Conservation (phyloP, 257 asterid genomes). For the Jacaranda mimosifolia region DNA sequence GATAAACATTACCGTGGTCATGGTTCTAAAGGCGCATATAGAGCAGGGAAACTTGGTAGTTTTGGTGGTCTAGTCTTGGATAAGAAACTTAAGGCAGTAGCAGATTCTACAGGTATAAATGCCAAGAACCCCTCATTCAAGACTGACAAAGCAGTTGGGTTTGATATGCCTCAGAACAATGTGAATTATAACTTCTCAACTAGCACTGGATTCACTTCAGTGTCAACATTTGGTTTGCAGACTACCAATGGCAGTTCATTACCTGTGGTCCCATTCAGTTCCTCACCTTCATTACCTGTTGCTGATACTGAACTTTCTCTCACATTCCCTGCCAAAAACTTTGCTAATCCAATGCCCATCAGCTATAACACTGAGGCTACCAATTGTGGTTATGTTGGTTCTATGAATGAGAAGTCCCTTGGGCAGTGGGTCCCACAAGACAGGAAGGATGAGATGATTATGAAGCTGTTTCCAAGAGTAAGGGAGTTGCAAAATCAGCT, state of each 20-base stretch:
- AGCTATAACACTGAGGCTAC: conserved; percentile 40
- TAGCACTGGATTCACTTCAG: conserved; percentile 45
- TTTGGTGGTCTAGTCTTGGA: conserved; percentile 70
- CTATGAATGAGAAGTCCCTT: conserved; percentile 40
- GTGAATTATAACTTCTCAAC: conserved; percentile 45
- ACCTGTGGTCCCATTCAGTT: conserved; percentile 27
- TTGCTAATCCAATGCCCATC: conserved; percentile 46
- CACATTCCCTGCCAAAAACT: conserved; percentile 54
- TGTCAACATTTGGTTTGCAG: conserved; percentile 49
- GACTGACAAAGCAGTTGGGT: conserved; percentile 41
- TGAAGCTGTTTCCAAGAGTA: conserved; percentile 63
- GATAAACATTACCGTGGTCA: conserved; percentile 62
- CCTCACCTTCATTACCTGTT: conserved; percentile 47
- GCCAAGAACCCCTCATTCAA: conserved; percentile 44
- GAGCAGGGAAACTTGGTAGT: conserved; percentile 55
- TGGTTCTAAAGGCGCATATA: conserved; percentile 59
- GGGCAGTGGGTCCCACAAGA: conserved; percentile 53
- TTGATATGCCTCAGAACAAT: conserved; percentile 43
- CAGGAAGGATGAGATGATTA: conserved; percentile 66
- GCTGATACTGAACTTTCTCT: conserved; percentile 76
- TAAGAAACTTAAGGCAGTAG: conserved; percentile 65
- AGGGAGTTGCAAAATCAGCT: conserved; percentile 70
- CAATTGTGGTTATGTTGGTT: conserved; percentile 34
- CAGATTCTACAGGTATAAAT: conserved; percentile 60
- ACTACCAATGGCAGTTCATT: conserved; percentile 37